Evolutionary conservation across 805 yeast genomes (phyloP), one percentile per base, ranked within the genome.

Genomic region (Candida glaebosa): DNA sequence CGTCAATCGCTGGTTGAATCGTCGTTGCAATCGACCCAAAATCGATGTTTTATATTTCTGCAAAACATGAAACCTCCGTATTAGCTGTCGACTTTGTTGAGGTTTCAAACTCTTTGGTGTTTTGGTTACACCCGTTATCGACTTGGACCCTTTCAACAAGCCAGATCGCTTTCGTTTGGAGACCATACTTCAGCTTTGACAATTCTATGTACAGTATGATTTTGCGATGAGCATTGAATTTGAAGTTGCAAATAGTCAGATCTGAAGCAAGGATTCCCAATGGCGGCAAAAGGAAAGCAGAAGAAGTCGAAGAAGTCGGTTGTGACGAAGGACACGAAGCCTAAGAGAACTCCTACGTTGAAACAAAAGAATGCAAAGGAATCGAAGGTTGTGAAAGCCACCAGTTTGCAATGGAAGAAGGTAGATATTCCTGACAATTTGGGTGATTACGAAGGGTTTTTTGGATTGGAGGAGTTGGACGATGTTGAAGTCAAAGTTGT

Each of bases 401-500:
- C 73, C 47, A 69, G 71, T 15, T 63, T 86, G 47, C 65, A 69
- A 6, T 91, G 99, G 99, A 85, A 84, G 49, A 58, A 82, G 2
- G 95, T 90, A 5, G 84, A 82, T 2, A 75, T 90, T 39, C 91
- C 95, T 3, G 91, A 87, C 48, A 82, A 87, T 18, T 63, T 87
- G 38, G 96, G 82, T 45, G 96, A 88, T 60, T 87, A 84, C 56
- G 90, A 86, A 49, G 96, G 96, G 0, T 84, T 90, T 53, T 88
- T 82, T 58, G 99, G 97, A 0, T 67, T 93, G 26, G 99, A 91
- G 60, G 98, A 91, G 58, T 74, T 93, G 38, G 96, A 88, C 43
- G 97, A 96, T 34, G 97, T 91, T 25, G 90, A 76, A 53, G 90
- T 91, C 5, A 79, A 85, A 45, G 72, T 81, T 41, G 77, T 79